A percentile compares a stretch with the other conserved stretches of the same genome.
Conservation (phyloP, 139 green algal species). For the Coccomyxa sp. region DNA sequence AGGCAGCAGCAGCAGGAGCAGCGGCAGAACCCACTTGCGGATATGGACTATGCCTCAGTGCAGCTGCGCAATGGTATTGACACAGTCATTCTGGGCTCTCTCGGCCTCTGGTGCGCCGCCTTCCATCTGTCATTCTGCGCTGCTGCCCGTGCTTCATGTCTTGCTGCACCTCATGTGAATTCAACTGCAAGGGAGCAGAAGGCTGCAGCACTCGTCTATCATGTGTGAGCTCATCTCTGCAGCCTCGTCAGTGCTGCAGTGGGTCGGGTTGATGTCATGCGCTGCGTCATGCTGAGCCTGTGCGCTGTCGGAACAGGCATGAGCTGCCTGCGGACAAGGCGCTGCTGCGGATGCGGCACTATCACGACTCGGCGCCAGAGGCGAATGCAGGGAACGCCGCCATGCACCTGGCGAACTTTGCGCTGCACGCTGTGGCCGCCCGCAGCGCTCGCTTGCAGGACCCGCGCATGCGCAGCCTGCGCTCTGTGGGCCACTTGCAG, state of each 20-base stretch:
- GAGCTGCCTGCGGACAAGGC: conserved; percentile 19
- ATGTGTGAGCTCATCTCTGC: neutral
- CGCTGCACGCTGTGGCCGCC: conserved; percentile 18
- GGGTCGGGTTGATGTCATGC: neutral
- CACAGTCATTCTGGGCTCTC: conserved; percentile 19
- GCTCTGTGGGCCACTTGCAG: conserved; percentile 8
- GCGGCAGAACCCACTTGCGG: neutral
- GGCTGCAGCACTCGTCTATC: neutral
- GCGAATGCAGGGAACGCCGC: conserved; percentile 12
- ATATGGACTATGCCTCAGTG: conserved; percentile 1
- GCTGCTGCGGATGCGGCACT: conserved; percentile 12
- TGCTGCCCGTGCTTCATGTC: neutral
- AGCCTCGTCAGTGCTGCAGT: neutral
- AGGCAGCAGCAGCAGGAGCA: neutral
- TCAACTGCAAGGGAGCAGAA: no score
- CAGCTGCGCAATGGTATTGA: conserved; percentile 9
- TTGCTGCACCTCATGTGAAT: neutral
- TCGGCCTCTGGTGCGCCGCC: conserved; percentile 20
- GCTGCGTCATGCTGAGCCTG: neutral
- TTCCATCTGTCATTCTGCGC: neutral
- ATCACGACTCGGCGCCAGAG: neutral
- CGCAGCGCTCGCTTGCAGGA: conserved; percentile 7
- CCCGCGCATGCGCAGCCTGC: conserved; percentile 18
- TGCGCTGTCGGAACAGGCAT: conserved; percentile 23
- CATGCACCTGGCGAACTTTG: conserved; percentile 13